Evolutionary conservation across 2,329 filamentous ascomycete genomes (phyloP), one percentile per base, ranked within the genome.

Genomic region (Nannizzia gypsea): DNA sequence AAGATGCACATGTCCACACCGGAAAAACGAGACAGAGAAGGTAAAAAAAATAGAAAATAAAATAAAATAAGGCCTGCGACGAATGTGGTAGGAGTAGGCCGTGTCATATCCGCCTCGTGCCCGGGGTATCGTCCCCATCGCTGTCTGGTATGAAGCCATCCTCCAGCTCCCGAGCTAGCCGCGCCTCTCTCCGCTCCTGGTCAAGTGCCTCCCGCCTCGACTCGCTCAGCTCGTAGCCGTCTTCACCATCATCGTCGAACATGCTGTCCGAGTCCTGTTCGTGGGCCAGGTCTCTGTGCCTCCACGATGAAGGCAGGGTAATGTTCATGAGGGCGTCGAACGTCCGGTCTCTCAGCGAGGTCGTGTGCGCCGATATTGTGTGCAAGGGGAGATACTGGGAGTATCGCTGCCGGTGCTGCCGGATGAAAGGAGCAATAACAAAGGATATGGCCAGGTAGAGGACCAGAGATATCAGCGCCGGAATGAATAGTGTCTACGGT

Each of bases 131-230:
- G 15, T 67, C 70, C 59, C 84, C 82, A 40, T 86, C 83, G 60
- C 86, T 88, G 66, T 88, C 85, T 70, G 89, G 86, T 73, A 83
- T 82, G 69, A 89, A 89, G 0, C 85, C 86, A 67, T 86, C 81
- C 70, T 92, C 88, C 57, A 92, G 72, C 76, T 95, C 90, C 73
- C 89, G 79, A 71, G 89, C 92, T 63, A 95, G 68, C 63, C 90
- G 79, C 65, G 66, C 75, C 68, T 56, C 73, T 74, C 59, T 78
- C 73, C 60, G 78, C 77, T 64, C 67, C 67, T 71, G 69, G 64
- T 73, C 69, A 62, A 78, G 63, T 2, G 73, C 76, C 62, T 77
- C 76, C 56, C 77, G 69, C 42, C 75, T 70, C 24, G 71, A 66
- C 8, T 72, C 67, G 64, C 83, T 77, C 44, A 87, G 80, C 56